Conservation (phyloP, 148 eudicot genomes). For the Rhododendron molle region DNA sequence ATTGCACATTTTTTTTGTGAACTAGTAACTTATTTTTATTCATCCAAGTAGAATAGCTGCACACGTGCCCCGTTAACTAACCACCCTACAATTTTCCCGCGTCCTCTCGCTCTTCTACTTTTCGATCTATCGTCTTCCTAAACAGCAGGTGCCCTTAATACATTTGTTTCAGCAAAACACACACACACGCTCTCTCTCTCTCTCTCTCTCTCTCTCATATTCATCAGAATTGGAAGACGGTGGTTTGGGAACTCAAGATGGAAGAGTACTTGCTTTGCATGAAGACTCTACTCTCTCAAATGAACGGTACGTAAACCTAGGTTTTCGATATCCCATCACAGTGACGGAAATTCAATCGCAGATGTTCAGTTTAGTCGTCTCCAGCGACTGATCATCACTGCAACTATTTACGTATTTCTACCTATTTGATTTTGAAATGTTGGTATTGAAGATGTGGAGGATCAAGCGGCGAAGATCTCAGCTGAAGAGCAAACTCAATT, state of each 20-base stretch:
- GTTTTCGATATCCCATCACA: neutral
- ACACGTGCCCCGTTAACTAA: too few species aligned
- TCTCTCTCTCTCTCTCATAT: neutral
- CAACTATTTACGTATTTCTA: neutral
- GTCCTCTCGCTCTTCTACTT: too few species aligned
- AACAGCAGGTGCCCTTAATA: neutral
- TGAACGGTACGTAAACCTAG: slow-evolving; percentile 45
- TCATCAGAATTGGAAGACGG: neutral
- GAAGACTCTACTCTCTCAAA: slow-evolving; percentile 74
- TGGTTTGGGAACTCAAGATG: slow-evolving; percentile 26
- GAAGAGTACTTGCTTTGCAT: slow-evolving; percentile 73
- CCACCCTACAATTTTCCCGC: neutral
- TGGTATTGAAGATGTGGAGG: slow-evolving; percentile 67
- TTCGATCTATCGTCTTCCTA: neutral
- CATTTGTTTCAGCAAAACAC: neutral
- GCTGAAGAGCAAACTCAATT: slow-evolving; percentile 81
- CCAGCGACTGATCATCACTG: neutral
- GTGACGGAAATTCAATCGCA: neutral
- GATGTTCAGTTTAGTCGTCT: slow-evolving; percentile 1
- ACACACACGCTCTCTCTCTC: neutral
- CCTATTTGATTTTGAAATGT: slow-evolving; percentile 7
- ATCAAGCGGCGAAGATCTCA: slow-evolving; percentile 72
- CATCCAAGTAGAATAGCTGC: too few species aligned
- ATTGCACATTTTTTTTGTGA: too few species aligned
- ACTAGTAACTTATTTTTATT: too few species aligned